Evolutionary conservation across 495 filamentous ascomycete species (phyloP), one percentile per base, ranked within the genome.

Genomic region (Lichenothelia convexa): DNA sequence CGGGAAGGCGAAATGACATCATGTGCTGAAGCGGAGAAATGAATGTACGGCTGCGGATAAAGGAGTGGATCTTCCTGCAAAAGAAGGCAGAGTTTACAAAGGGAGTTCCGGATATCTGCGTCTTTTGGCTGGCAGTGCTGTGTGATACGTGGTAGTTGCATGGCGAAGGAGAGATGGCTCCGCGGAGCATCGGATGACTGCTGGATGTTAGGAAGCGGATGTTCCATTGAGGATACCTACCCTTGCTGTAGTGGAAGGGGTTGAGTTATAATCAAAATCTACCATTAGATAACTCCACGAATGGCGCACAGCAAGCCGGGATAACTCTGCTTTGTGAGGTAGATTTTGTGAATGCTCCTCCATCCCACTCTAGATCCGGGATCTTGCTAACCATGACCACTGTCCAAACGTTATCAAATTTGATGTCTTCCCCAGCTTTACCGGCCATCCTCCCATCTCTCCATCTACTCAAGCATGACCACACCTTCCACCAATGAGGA

Each of bases 401-500:
- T n/a, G n/a, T n/a, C n/a, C n/a, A n/a, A n/a, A n/a, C n/a, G n/a
- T n/a, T n/a, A n/a, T n/a, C n/a, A n/a, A n/a, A n/a, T n/a, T n/a
- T n/a, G n/a, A n/a, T n/a, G n/a, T n/a, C n/a, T n/a, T n/a, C n/a
- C n/a, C n/a, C n/a, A n/a, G n/a, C n/a, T n/a, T n/a, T n/a, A n/a
- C n/a, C n/a, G n/a, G n/a, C n/a, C n/a, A n/a, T n/a, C n/a, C n/a
- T n/a, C n/a, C n/a, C n/a, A n/a, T n/a, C n/a, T n/a, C n/a, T n/a
- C n/a, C n/a, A n/a, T n/a, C n/a, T n/a, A n/a, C n/a, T n/a, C n/a
- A n/a, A 39, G 40, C 21, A 54, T 54, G 51, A 51, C 48, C 13
- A 48, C 47, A n/a, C 45, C 49, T 21, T 55, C 50, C 43, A 53
- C 54, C 5, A 45, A 57, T 34, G 39, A 44, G 18, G 54, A 57